Evolutionary conservation across 2,329 filamentous ascomycete genomes (phyloP), one percentile per base, ranked within the genome.

Genomic region (Fusarium duplospermum): DNA sequence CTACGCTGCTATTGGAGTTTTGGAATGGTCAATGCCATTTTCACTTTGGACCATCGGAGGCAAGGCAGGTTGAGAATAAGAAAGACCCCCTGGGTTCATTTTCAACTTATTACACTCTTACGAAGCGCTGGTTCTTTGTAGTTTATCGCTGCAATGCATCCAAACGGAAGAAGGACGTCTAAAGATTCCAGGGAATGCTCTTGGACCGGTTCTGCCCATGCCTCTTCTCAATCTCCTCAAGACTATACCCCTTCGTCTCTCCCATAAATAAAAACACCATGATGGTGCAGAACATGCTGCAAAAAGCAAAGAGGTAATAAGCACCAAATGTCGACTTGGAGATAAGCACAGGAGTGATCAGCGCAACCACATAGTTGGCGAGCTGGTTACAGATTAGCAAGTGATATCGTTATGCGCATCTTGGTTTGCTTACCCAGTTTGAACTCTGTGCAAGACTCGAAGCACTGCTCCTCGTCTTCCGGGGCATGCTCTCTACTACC

Each of bases 401-500:
- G 68, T 27, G 70, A 20, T 8, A 8, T 22, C 16, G 20, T 20
- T 1, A 18, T 1, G 0, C 0, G 6, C 2, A 2, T 2, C 3
- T 0, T 0, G 29, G 4, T 24, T 31, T 3, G 76, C 80, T 67
- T 54, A 85, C 83, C 84, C 88, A 90, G 57, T 89, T 89, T 18
- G 85, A 83, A 4, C 87, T 86, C 65, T 89, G 86, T 1, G 87
- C 88, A 31, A 90, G 78, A 56, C 85, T 86, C 0, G 87, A 88
- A 1, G 88, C 89, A 16, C 86, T 87, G 2, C 87, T 89, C 3
- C 89, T 83, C 1, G 88, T 90, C 11, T 82, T 81, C 24, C 86
- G 83, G 0, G 89, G 89, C 75, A 90, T 86, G 50, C 89, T 90
- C 76, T 91, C 89, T 0, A 87, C 84, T 0, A 86, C 82, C 71